A percentile compares a stretch with the other conserved stretches of the same genome.
Evolutionary conservation across 352 stramenopile species (phyloP).

Genomic region (Globisporangium spinosum): DNA sequence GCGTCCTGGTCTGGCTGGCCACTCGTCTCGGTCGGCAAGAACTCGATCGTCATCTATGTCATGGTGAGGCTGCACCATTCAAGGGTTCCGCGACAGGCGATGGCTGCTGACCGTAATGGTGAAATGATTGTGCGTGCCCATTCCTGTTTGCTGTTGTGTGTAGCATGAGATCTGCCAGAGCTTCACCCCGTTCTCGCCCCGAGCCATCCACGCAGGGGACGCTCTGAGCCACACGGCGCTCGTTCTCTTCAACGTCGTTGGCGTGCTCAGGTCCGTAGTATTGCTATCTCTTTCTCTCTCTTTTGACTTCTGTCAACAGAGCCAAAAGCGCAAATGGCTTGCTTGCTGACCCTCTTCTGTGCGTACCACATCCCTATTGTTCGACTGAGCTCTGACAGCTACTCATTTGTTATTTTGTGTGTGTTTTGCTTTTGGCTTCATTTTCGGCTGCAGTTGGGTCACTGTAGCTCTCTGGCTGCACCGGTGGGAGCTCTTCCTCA

Average conservation of each 20-base stretch:
- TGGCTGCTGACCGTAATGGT: slow-evolving; percentile 5
- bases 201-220: slow-evolving; percentile 17
- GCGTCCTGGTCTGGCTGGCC: slow-evolving; percentile 21
- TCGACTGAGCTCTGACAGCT: not conserved
- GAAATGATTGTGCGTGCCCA: slow-evolving; percentile 4
- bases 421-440: not conserved
- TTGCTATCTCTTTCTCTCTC: not conserved
- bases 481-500: slow-evolving; percentile 24
- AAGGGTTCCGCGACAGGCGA: not conserved
- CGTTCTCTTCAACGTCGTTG: slow-evolving; percentile 46
- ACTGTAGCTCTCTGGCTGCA: slow-evolving; percentile 36
- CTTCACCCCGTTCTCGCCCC: slow-evolving; percentile 44
- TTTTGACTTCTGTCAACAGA: not conserved
- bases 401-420: slow-evolving; percentile 7
- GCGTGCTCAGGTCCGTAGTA: slow-evolving; percentile 32
- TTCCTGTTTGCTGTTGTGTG: not conserved
- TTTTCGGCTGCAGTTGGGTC: slow-evolving; percentile 29
- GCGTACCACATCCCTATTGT: not conserved
- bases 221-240: slow-evolving; percentile 25
- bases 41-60: slow-evolving; percentile 72
- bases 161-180: slow-evolving; percentile 60
- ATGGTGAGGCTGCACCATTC: slow-evolving; percentile 33
- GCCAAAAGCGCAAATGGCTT: not conserved
- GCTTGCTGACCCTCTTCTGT: not conserved
- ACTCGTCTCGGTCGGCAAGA: slow-evolving; percentile 55